Conservation (phyloP, 345 rosid genomes). For the Murraya paniculata region DNA sequence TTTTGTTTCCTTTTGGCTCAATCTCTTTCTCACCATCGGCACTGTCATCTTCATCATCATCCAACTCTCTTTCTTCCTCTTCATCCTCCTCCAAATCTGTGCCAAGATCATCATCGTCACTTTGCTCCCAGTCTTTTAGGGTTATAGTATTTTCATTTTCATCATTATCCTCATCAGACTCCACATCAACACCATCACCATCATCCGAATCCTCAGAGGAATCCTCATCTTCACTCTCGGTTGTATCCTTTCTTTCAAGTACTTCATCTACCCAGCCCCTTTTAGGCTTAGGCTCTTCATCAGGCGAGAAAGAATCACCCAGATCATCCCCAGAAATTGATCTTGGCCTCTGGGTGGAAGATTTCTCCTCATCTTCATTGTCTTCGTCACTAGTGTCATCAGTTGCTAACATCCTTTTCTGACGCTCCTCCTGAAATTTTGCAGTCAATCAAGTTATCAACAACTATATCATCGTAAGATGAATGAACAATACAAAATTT, state of each 20-base stretch:
- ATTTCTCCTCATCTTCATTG: slow-evolving; percentile 47
- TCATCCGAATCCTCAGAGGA: slow-evolving; percentile 54
- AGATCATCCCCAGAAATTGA: slow-evolving; percentile 83
- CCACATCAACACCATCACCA: slow-evolving; percentile 40
- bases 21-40: slow-evolving; percentile 24
- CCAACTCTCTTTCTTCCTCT: slow-evolving; percentile 24
- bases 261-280: slow-evolving; percentile 90
- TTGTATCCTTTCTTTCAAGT: slow-evolving; percentile 58
- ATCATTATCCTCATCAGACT: slow-evolving; percentile 46
- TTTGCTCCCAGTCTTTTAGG: slow-evolving; percentile 86
- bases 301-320: slow-evolving; percentile 79
- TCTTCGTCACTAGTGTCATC: slow-evolving; percentile 80
- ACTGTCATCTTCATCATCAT: slow-evolving; percentile 27
- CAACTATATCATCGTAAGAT: not conserved
- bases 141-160: slow-evolving; percentile 27
- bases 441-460: not conserved
- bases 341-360: slow-evolving; percentile 33
- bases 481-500: not conserved
- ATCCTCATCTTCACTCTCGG: slow-evolving; percentile 54
- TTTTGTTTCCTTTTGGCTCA: slow-evolving; percentile 29
- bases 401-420: slow-evolving; percentile 72
- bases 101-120: slow-evolving; percentile 71
- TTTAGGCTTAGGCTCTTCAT: slow-evolving; percentile 45
- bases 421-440: slow-evolving; percentile 67
- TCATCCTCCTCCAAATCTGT: slow-evolving; percentile 54